Base-by-base conservation (phyloP, 371 early-diverging fungal genomes). In the Zancudomyces culisetae region DNA sequence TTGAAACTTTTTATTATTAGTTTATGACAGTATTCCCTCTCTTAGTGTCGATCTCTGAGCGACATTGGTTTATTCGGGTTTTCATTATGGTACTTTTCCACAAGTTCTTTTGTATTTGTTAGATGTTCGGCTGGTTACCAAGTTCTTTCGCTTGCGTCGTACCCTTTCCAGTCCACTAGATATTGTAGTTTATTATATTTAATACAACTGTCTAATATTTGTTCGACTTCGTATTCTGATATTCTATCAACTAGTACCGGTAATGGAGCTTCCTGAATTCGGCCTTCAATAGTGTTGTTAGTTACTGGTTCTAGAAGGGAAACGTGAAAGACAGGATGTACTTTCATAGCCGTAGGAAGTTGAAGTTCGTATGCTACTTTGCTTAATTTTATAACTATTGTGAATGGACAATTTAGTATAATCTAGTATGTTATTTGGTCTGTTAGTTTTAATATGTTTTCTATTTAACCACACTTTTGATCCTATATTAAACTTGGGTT, bases 271-370 rank as follows among this genome's bases (percentile, higher is more conserved):
- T 26, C 49, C n/a, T 26, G 45, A 0, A 0, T 26, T 27, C 67
- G 60, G 27, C 56, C 60, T 6, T 50, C 56, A 30, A 66, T 60
- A 15, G 28, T 45, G 41, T 58, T 45, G 8, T 19, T 30, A 15
- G 28, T 30, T 13, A 35, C 27, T 0, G 52, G 60, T 35, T 56
- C 41, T 18, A 69, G 45, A 10, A 70, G 49, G 12, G 41, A 51
- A 21, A 68, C 64, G 48, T 66, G 64, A 42, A 67, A 69, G 0
- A 69, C 68, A 12, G 58, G 65, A 42, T 70, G 68, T 1, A 60
- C 51, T 13, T 50, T n/a, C 56, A 70, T 58, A 8, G 54, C 21
- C 1, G 1, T n/a, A 1, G 62, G 68, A n/a, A 70, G 27, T 12
- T 62, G 46, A 0, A 67, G 49, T 20, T 54, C 52, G 42, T 53